Evolutionary conservation across 2,329 filamentous ascomycete species (phyloP), one percentile per base, ranked within the genome.

Genomic region (Phialophora expanda): DNA sequence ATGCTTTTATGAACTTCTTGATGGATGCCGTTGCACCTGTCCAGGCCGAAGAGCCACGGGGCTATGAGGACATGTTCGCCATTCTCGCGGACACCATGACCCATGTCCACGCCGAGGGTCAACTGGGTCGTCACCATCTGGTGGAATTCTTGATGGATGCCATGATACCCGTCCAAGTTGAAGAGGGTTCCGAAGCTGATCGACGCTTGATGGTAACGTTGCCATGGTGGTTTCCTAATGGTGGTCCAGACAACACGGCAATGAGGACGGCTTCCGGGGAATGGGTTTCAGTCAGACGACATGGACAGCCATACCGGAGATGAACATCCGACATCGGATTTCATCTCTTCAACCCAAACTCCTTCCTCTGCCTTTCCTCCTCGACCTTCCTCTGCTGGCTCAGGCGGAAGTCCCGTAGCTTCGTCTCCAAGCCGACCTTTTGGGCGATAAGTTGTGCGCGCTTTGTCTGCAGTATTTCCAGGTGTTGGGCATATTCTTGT

Each of bases 361-460:
- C 67, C 51, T 69, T 64, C 61, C 65, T 63, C 9, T 51, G 48
- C 59, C 56, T 54, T 61, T 64, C 56, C 46, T 66, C 64, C 48
- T 64, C 56, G 20, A 50, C 61, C 56, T 51, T 53, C 44, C 46
- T 59, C 17, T 54, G 54, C 66, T 65, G 61, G 20, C 60, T 53
- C 14, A 66, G 59, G 28, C 56, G 61, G 53, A 69, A 58, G n/a
- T 56, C 56, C 12, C 51, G 28, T 12, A 71, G 61, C 28, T 66
- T 67, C n/a, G 57, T 30, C 30, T 69, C 66, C 20, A 67, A n/a
- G 41, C 66, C 65, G 24, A 61, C 60, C 59, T 71, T 68, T 53
- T 69, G 53, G 2, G 38, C 44, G 7, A 68, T 20, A 12, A 70
- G 59, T 34, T 65, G 58, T 7, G 64, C 66, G 4, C 68, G 61